phyloP scores from a whole-genome alignment of 169 alveolate genomes.

The Cryptosporidium ubiquitum region DNA sequence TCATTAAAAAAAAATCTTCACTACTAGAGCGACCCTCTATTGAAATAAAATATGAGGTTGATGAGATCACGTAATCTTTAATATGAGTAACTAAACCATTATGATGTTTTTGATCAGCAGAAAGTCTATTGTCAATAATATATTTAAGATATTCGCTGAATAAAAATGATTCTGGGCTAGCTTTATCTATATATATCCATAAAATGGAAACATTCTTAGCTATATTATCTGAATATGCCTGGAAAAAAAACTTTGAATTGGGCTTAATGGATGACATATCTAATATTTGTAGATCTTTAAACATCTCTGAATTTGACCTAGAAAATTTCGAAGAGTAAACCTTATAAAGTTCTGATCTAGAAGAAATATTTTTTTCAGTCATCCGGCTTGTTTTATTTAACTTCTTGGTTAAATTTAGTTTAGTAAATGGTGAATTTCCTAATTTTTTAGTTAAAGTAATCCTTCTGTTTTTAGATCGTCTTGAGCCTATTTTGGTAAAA shows the following conservation, averaged over 20 bases:
- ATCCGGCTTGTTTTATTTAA: background rate
- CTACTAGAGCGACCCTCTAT: background rate
- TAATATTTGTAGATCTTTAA: background rate
- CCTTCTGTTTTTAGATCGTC: background rate
- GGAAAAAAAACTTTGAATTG: background rate
- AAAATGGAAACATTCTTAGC: background rate
- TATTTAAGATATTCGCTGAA: background rate
- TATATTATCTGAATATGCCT: background rate
- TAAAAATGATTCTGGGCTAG: background rate
- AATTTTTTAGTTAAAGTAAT: background rate
- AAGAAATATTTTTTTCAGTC: background rate
- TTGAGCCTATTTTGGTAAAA: background rate
- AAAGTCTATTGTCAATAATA: background rate
- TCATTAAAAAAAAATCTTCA: background rate
- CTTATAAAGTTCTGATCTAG: background rate
- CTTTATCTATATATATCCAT: background rate
- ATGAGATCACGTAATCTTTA: background rate
- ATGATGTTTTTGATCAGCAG: background rate
- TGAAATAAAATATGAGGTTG: background rate
- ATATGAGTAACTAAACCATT: background rate
- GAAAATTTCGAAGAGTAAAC: background rate
- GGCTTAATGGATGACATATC: slow-evolving; percentile 12
- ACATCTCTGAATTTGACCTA: background rate
- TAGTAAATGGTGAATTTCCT: background rate
- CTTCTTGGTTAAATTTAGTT: background rate